A percentile compares a stretch with the other conserved stretches of the same genome.
Evolutionary conservation across 192 early-diverging fungal genomes (phyloP).

Genomic region (Umbelopsis vinacea): DNA sequence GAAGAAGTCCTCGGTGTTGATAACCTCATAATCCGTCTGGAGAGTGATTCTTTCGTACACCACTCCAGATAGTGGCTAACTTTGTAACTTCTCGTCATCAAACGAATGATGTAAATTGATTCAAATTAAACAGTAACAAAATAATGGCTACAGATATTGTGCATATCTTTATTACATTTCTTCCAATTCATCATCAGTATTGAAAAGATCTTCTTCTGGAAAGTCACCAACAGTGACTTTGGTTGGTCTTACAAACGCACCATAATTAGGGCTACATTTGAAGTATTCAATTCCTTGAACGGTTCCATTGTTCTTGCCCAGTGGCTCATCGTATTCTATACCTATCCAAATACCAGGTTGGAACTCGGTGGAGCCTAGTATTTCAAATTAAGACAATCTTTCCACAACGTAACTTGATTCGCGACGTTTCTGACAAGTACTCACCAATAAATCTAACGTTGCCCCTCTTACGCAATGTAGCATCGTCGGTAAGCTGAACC

Average conservation of each 20-base stretch:
- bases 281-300: constrained; percentile 84
- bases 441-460: constrained; percentile 76
- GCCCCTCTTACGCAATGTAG: constrained; percentile 56
- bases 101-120: too few relatives aligned
- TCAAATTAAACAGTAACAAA: too few relatives aligned
- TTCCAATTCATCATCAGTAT: constrained; percentile 72
- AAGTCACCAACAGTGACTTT: constrained; percentile 91
- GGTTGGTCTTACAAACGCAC: constrained; percentile 90
- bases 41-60: too few relatives aligned
- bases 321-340: constrained; percentile 93
- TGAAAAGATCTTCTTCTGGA: constrained; percentile 86
- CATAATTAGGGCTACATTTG: constrained; percentile 70
- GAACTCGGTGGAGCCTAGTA: constrained; percentile 65
- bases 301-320: constrained; percentile 93
- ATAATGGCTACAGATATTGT: not conserved
- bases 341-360: constrained; percentile 93
- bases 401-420: constrained; percentile 62
- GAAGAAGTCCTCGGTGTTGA: too few relatives aligned
- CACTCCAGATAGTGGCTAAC: too few relatives aligned
- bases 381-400: not conserved
- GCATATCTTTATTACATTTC: constrained; percentile 39
- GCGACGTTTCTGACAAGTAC: constrained; percentile 27
- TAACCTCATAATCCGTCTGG: too few relatives aligned
- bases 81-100: too few relatives aligned
- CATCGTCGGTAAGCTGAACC: constrained; percentile 65